Percentiles rank a stretch among this genome's conserved stretches.
These are phyloP conservation scores for Sporothrix schenckii DNA, from an alignment of 2,329 filamentous ascomycete species.

Conservation along the genomic window DNA sequence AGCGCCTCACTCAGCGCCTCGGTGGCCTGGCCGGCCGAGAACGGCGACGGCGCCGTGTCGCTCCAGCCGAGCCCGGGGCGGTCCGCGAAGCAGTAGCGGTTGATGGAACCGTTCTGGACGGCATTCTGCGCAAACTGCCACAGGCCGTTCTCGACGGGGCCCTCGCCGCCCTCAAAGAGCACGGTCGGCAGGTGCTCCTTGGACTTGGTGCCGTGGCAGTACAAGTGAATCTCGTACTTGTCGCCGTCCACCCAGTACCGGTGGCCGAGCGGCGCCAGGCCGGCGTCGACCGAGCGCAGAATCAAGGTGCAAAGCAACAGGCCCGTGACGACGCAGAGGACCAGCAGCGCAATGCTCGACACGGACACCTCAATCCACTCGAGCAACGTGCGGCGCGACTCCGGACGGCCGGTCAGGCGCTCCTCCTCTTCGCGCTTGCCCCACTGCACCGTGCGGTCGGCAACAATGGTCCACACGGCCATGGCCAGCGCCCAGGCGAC, in stretches of 20 bases:
- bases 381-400: slow-evolving; percentile 76
- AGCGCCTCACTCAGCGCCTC: slow-evolving; percentile 88
- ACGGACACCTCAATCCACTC: slow-evolving; percentile 84
- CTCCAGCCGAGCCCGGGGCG: slow-evolving; percentile 85
- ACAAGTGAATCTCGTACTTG: slow-evolving; percentile 85
- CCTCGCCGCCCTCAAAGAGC: slow-evolving; percentile 80
- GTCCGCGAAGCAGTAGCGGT: slow-evolving; percentile 92
- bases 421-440: slow-evolving; percentile 93
- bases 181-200: slow-evolving; percentile 71
- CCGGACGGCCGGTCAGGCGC: slow-evolving; percentile 82
- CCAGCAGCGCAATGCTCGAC: slow-evolving; percentile 69
- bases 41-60: slow-evolving; percentile 90
- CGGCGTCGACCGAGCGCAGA: slow-evolving; percentile 77
- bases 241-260: slow-evolving; percentile 78
- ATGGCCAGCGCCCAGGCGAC: slow-evolving; percentile 81
- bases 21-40: slow-evolving; percentile 90
- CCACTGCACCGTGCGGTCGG: slow-evolving; percentile 83
- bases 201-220: slow-evolving; percentile 75
- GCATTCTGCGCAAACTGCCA: slow-evolving; percentile 78
- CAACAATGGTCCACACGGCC: slow-evolving; percentile 74
- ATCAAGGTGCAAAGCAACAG: slow-evolving; percentile 80
- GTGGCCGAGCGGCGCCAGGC: slow-evolving; percentile 71
- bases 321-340: slow-evolving; percentile 69
- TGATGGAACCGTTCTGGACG: slow-evolving; percentile 77
- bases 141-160: slow-evolving; percentile 75